Evolutionary conservation across 2,329 filamentous ascomycete genomes (phyloP), one percentile per base, ranked within the genome.

Genomic region (Leptographium flavum): DNA sequence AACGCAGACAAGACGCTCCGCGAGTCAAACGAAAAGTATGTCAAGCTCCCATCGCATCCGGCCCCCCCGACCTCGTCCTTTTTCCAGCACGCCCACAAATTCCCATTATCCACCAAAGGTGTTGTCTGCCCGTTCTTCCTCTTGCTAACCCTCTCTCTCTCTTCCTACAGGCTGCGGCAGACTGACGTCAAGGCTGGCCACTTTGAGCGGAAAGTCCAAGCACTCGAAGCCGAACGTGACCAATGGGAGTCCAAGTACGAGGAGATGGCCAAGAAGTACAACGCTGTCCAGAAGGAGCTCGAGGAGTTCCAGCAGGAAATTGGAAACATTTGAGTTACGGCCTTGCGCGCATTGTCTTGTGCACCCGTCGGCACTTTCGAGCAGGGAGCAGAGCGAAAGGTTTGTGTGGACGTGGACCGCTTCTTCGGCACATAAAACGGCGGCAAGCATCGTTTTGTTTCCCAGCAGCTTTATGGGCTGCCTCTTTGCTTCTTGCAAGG

Each of bases 131-230:
- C n/a, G 23, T 14, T 21, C 17, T n/a, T 17, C n/a, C n/a, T n/a
- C 14, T 46, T 41, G 33, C 45, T 46, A 39, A 46, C 45, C 39
- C 27, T n/a, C 15, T 38, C 7, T 40, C 50, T 47, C 41, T 45
- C 47, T 21, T n/a, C n/a, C 14, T 31, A 36, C 57, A 98, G 92
- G 72, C 86, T 96, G 62, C 88, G 92, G 65, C 88, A 94, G 73
- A 95, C 92, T 70, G 92, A 98, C 65, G 87, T 96, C 70, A 96
- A 96, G 76, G 88, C 90, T 60, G 92, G 90, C 59, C 90, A 98
- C 73, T 96, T 90, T 69, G 92, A 98, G 74, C 92, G 92, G 70
- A 96, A 96, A 76, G 92, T 96, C 57, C 87, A 95, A 68, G 90
- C 92, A 58, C 81, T 95, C 60, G 92, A 98, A 71, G 73, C 78